Conservation (phyloP, 1,284 basidiomycete genomes). For the Caloboletus inedulis region DNA sequence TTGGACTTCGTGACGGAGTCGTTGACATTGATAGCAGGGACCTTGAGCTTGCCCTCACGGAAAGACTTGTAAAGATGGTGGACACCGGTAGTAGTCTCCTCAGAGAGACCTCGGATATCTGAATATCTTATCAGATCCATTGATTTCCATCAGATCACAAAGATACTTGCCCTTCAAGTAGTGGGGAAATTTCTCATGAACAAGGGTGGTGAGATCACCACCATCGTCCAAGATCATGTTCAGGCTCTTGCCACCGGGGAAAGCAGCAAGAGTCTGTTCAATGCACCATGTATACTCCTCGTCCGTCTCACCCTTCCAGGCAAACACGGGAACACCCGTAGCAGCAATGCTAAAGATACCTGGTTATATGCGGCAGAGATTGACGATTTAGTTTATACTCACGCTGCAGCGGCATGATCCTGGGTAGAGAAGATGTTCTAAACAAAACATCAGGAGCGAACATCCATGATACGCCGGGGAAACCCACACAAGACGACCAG, state of each 20-base stretch:
- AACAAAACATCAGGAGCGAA: slow-evolving; percentile 12
- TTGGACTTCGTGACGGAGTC: slow-evolving; percentile 99
- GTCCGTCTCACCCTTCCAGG: slow-evolving; percentile 99
- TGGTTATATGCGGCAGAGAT: slow-evolving; percentile 4
- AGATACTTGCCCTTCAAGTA: slow-evolving; percentile 62
- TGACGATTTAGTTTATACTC: slow-evolving; percentile 33
- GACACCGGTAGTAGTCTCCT: slow-evolving; percentile 99
- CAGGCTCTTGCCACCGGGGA: slow-evolving; percentile 75
- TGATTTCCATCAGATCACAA: background rate
- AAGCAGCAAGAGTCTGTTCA: slow-evolving; percentile 89
- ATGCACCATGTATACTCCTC: slow-evolving; percentile 99
- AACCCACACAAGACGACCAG: slow-evolving; percentile 94
- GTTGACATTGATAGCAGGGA: slow-evolving; percentile 99
- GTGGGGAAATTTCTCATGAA: slow-evolving; percentile 96
- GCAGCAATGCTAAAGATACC: slow-evolving; percentile 75
- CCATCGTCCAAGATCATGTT: slow-evolving; percentile 99
- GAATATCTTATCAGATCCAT: slow-evolving; percentile 8
- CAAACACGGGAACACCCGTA: slow-evolving; percentile 96
- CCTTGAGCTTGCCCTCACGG: slow-evolving; percentile 93
- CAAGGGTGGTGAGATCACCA: slow-evolving; percentile 92
- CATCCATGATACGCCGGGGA: slow-evolving; percentile 1
- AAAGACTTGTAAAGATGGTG: slow-evolving; percentile 99
- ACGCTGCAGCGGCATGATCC: slow-evolving; percentile 98
- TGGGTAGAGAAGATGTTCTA: slow-evolving; percentile 99
- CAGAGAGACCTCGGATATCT: slow-evolving; percentile 92